A percentile compares a stretch with the other conserved stretches of the same genome.
These are phyloP conservation scores for Metschnikowia dekortorum DNA, from an alignment of 805 yeast genomes.

Conservation along the genomic window DNA sequence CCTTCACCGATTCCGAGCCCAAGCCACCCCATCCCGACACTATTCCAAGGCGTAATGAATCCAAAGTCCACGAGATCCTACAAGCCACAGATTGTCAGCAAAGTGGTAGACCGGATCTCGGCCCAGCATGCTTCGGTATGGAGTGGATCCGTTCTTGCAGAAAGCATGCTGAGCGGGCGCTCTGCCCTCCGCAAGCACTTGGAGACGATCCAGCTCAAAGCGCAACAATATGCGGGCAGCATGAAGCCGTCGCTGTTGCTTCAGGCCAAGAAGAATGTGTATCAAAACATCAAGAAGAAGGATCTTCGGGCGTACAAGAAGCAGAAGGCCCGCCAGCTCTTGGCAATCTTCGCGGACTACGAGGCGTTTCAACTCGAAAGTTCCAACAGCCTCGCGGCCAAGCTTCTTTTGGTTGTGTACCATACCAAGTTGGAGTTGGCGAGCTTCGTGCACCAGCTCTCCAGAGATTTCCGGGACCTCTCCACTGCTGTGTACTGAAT, in stretches of 20 bases:
- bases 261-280: neutral
- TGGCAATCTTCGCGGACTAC: neutral
- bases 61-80: neutral
- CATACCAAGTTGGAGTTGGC: neutral
- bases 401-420: neutral
- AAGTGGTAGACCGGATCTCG: neutral
- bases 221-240: neutral
- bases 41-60: neutral
- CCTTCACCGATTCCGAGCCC: no score
- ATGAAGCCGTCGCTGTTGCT: neutral
- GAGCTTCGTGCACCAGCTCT: neutral
- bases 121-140: neutral
- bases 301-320: neutral
- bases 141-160: neutral
- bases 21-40: no score
- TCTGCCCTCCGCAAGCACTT: neutral
- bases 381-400: neutral
- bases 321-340: neutral
- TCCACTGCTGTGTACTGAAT: neutral
- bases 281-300: neutral
- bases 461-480: neutral
- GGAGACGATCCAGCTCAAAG: neutral
- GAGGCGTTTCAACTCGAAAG: neutral
- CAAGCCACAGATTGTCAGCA: neutral
- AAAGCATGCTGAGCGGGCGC: neutral